phyloP scores from a whole-genome alignment of 352 stramenopile genomes.

The Nothophytophthora sp. region DNA sequence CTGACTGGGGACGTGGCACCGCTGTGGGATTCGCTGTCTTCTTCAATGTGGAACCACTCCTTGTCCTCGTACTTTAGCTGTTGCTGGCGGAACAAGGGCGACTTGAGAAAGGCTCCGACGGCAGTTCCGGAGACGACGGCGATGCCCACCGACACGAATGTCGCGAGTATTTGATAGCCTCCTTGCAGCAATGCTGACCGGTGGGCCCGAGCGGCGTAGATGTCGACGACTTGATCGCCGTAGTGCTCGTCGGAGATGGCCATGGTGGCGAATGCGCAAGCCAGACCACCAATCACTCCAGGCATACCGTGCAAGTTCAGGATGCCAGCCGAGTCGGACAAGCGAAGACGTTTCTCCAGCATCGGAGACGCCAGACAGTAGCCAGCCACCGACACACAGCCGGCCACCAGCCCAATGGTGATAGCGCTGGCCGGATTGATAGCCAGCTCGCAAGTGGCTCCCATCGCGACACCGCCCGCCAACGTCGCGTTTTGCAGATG shows the following conservation, averaged over 20 bases:
- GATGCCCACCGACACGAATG: slow-evolving; percentile 33
- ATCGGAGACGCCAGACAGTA: slow-evolving; percentile 41
- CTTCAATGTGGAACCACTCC: slow-evolving; percentile 67
- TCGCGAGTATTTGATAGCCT: slow-evolving; percentile 49
- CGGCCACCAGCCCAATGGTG: slow-evolving; percentile 41
- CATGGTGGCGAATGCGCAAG: slow-evolving; percentile 48
- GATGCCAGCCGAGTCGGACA: slow-evolving; percentile 57
- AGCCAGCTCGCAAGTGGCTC: slow-evolving; percentile 54
- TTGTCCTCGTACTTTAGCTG: slow-evolving; percentile 55
- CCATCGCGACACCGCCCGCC: slow-evolving; percentile 81
- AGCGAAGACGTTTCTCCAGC: slow-evolving; percentile 34
- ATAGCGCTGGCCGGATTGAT: slow-evolving; percentile 57
- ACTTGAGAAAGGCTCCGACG: slow-evolving; percentile 38
- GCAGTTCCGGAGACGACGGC: slow-evolving; percentile 27
- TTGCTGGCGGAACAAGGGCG: slow-evolving; percentile 50
- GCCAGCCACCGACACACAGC: slow-evolving; percentile 38
- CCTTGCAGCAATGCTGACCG: slow-evolving; percentile 37
- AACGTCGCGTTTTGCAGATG: slow-evolving; percentile 85
- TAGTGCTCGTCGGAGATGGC: slow-evolving; percentile 49
- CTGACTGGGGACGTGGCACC: no score
- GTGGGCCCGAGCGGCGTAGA: slow-evolving; percentile 42
- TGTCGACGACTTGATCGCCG: slow-evolving; percentile 28
- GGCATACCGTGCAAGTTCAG: slow-evolving; percentile 78
- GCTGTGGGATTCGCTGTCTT: no score
- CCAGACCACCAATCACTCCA: slow-evolving; percentile 53